Base-by-base conservation (phyloP, 2,329 filamentous ascomycete species). In the Xylaria sp. region DNA sequence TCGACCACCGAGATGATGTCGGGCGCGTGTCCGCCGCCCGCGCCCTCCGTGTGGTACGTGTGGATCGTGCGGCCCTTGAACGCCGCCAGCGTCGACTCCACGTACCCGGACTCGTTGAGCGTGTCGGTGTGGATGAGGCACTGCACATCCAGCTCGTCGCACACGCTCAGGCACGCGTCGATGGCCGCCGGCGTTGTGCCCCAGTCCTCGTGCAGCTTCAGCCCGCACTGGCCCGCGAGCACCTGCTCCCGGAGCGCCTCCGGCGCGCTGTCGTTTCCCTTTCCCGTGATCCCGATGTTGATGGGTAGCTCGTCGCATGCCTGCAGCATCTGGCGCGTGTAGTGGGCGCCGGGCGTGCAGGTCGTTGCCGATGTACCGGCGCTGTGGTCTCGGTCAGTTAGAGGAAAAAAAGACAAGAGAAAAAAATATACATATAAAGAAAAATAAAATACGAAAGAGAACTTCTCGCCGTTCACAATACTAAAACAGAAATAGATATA, bases 131-230 rank as follows among this genome's bases (percentile, higher is more conserved):
- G 95, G 73, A 98, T 96, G 71, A 97, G 88, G 71, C 92, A 96
- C 79, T 98, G 95, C 29, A 98, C 88, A 75, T 98, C 95, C 62
- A 93, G 87, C 76, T 97, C 91, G 74, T 98, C 95, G 78, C 94
- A 97, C 49, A 97, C 91, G 0, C 82, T 82, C 11, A 97, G 85
- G 75, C 95, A 97, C 1, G 91, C 86, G 78, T 98, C 94, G 75
- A 98, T 98, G 25, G 93, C 94, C 1, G 93, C 91, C 0, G 95
- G 95, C 0, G 95, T 97, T 25, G 87, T 89, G 60, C 95, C 95
- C 95, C 95, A 98, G 79, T 98, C 95, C 81, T 98, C 95, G 79
- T 98, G 95, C 6, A 98, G 84, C 79, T 98, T 98, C 67, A 98
- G 86, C 7, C 95, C 95, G 73, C 93, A 95, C 0, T 91, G 94